These are phyloP conservation scores for Eremochloa ophiuroides DNA, from an alignment of 176 grass and related monocot genomes.

Conservation along the genomic window DNA sequence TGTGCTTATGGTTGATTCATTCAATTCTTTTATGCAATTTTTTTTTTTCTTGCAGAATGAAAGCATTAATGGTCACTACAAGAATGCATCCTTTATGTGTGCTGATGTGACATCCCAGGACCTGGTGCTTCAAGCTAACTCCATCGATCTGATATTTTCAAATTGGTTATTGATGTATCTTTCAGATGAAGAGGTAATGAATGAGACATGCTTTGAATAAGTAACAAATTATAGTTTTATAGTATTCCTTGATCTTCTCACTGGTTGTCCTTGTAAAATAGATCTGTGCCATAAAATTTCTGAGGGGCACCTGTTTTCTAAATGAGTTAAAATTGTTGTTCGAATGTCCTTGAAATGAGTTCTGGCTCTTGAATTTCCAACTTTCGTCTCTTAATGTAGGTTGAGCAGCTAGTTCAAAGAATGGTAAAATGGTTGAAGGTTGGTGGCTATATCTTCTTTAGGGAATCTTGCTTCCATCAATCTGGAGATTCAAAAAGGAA, in stretches of 20 bases:
- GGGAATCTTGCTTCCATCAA: slow-evolving; percentile 99
- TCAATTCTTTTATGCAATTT: not conserved
- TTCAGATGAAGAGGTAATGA: slow-evolving; percentile 84
- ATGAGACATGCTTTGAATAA: not conserved
- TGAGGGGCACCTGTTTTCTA: not conserved
- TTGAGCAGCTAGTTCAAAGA: slow-evolving; percentile 68
- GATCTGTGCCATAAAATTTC: not conserved
- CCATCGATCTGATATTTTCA: slow-evolving; percentile 92
- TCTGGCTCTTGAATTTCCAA: not conserved
- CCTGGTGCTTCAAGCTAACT: slow-evolving; percentile 61
- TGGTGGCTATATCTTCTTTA: slow-evolving; percentile 91
- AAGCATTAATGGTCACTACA: slow-evolving; percentile 76
- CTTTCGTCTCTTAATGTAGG: slow-evolving; percentile 41
- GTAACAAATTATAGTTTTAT: not conserved
- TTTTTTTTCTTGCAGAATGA: slow-evolving; percentile 65
- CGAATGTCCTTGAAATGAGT: not conserved
- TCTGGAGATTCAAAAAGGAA: slow-evolving; percentile 98
- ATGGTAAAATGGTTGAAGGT: slow-evolving; percentile 94
- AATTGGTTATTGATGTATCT: slow-evolving; percentile 99
- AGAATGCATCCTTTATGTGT: slow-evolving; percentile 86
- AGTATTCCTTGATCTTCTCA: not conserved
- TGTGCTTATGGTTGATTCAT: not conserved
- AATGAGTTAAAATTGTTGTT: not conserved
- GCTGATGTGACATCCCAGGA: slow-evolving; percentile 88
- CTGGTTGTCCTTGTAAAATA: slow-evolving; percentile 6